Evolutionary conservation across 2,329 filamentous ascomycete species (phyloP).

Genomic region (Botrytis medusae): DNA sequence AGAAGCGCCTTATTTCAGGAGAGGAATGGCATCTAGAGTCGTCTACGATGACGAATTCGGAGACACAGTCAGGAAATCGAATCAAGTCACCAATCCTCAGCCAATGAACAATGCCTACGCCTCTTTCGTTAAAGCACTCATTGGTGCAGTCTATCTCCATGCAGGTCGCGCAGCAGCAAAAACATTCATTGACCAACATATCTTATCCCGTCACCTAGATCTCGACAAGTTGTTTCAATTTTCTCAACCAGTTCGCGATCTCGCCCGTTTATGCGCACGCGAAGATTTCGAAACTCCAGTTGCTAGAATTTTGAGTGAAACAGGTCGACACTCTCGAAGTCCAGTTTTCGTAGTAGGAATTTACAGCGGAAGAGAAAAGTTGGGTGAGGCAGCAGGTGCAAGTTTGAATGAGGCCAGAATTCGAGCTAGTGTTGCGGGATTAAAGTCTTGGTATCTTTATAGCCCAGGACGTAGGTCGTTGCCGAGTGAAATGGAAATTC

Average conservation of each 20-base stretch:
- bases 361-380: constrained; percentile 84
- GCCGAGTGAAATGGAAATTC: constrained; percentile 49
- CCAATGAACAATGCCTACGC: constrained; percentile 56
- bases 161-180: constrained; percentile 76
- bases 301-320: constrained; percentile 86
- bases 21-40: constrained; percentile 73
- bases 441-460: constrained; percentile 97
- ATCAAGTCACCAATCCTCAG: constrained; percentile 33
- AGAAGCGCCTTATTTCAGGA: constrained; percentile 57
- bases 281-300: constrained; percentile 88
- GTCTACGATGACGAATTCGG: constrained; percentile 86
- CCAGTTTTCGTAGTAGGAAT: constrained; percentile 95
- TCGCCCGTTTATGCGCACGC: constrained; percentile 77
- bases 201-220: constrained; percentile 77
- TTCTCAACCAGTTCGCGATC: constrained; percentile 77
- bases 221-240: constrained; percentile 81
- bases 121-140: constrained; percentile 77
- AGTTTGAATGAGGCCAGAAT: constrained; percentile 75
- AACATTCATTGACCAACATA: constrained; percentile 78
- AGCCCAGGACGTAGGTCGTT: constrained; percentile 54
- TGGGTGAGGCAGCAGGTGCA: constrained; percentile 84
- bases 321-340: constrained; percentile 77
- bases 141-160: constrained; percentile 85
- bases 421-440: constrained; percentile 77
- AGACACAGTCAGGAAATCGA: constrained; percentile 49